phyloP scores from a whole-genome alignment of 306 rosid genomes.

The Neltuma alba region DNA sequence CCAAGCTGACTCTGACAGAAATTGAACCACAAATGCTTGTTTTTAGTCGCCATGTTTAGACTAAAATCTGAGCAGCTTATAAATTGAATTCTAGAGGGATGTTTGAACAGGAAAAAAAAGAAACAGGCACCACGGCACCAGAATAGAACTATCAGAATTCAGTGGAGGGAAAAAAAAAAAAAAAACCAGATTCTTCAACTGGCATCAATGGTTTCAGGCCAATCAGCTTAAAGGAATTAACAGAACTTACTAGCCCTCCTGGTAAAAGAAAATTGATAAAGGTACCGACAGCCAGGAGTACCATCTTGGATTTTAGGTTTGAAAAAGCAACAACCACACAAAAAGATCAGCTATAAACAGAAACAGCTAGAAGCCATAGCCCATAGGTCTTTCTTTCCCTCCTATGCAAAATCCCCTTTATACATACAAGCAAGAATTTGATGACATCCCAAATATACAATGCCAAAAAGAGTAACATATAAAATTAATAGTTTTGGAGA shows the following conservation, averaged over 20 bases:
- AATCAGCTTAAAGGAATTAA: not conserved
- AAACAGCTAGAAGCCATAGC: not conserved
- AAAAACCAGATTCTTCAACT: conserved; percentile 3
- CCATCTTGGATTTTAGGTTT: not conserved
- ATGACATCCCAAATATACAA: not conserved
- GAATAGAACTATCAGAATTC: not conserved
- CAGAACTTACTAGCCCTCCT: not conserved
- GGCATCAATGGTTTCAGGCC: conserved; percentile 18
- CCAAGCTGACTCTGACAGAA: not conserved
- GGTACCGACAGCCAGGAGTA: conserved; percentile 6
- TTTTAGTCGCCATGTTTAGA: not conserved
- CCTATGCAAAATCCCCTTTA: not conserved
- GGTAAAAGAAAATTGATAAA: not conserved
- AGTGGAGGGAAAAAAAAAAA: conserved; percentile 4
- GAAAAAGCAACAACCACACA: not conserved
- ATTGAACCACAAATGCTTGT: not conserved
- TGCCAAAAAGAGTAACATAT: not conserved
- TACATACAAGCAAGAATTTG: not conserved
- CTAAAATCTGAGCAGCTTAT: conserved; percentile 17
- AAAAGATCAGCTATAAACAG: not conserved
- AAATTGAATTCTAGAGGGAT: conserved; percentile 1
- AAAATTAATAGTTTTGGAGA: not conserved
- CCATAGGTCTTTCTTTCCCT: not conserved
- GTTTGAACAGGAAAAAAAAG: conserved; percentile 22
- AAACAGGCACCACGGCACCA: conserved; percentile 23